These are phyloP conservation scores for Orobanche coerulescens DNA, from an alignment of 257 asterid genomes.

Conservation along the genomic window DNA sequence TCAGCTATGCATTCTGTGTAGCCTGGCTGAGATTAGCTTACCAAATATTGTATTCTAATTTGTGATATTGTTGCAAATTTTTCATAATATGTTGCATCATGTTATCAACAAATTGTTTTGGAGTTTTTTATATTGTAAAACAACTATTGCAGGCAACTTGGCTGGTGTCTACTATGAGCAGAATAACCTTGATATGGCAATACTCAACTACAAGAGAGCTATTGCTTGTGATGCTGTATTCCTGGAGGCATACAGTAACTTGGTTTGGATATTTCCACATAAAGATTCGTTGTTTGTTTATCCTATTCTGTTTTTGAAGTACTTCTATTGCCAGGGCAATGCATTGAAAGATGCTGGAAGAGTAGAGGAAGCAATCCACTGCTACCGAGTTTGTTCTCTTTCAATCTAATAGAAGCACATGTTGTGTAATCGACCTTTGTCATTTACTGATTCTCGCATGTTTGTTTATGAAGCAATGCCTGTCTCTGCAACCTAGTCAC, in stretches of 20 bases:
- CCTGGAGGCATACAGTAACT: slow-evolving; percentile 92
- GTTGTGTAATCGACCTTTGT: slow-evolving; percentile 7
- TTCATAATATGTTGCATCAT: neutral
- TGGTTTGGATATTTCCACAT: slow-evolving; percentile 42
- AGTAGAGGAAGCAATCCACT: slow-evolving; percentile 90
- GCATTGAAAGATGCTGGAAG: slow-evolving; percentile 95
- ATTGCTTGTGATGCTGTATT: slow-evolving; percentile 84
- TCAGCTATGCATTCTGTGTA: neutral
- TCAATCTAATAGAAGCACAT: slow-evolving; percentile 16
- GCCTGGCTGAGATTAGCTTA: neutral
- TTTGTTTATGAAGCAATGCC: slow-evolving; percentile 71
- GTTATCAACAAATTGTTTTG: neutral
- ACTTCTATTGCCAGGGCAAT: slow-evolving; percentile 56
- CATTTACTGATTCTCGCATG: slow-evolving; percentile 18
- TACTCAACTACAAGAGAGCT: slow-evolving; percentile 82
- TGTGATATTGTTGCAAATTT: neutral
- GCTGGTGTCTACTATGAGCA: slow-evolving; percentile 93
- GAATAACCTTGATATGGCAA: slow-evolving; percentile 93
- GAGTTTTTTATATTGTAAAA: slow-evolving; percentile 18
- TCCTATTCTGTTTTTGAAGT: slow-evolving; percentile 2
- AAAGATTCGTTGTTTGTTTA: neutral
- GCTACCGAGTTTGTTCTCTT: slow-evolving; percentile 64
- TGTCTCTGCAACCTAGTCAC: slow-evolving; percentile 85
- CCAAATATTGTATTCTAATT: neutral
- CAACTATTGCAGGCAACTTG: slow-evolving; percentile 66